phyloP scores from a whole-genome alignment of 768 basidiomycete species.

The Rhizopogon rudus region DNA sequence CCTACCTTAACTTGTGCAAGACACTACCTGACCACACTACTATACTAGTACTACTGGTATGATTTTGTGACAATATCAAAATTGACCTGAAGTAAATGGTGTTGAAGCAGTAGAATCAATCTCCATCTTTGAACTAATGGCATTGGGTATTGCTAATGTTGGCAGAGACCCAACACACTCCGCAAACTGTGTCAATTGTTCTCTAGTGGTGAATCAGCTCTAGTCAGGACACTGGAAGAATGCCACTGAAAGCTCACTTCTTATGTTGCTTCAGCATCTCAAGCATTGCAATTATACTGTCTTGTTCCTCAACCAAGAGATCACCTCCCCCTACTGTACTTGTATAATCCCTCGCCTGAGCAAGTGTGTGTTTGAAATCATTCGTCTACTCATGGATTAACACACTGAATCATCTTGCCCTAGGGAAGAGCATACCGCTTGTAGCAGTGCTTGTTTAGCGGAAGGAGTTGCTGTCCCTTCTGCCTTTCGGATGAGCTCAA shows the following conservation, averaged over 20 bases:
- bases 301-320: slow-evolving; percentile 61
- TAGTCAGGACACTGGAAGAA: not conserved
- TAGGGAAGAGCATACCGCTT: slow-evolving; percentile 45
- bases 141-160: slow-evolving; percentile 15
- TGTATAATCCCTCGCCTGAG: slow-evolving; percentile 57
- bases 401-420: not conserved
- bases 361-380: slow-evolving; percentile 57
- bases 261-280: slow-evolving; percentile 60
- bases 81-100: slow-evolving; percentile 34
- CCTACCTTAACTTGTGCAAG: no score
- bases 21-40: no score
- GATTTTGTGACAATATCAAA: not conserved
- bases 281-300: slow-evolving; percentile 66
- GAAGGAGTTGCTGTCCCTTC: slow-evolving; percentile 52
- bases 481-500: slow-evolving; percentile 54
- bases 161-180: slow-evolving; percentile 34
- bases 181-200: slow-evolving; percentile 51
- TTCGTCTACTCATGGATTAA: slow-evolving; percentile 47
- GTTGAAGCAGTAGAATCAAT: slow-evolving; percentile 76
- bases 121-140: slow-evolving; percentile 46
- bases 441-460: slow-evolving; percentile 61
- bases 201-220: slow-evolving; percentile 28
- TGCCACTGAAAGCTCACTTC: slow-evolving; percentile 33
- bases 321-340: slow-evolving; percentile 66
- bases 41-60: no score